Evolutionary conservation across 495 filamentous ascomycete species (phyloP).

Genomic region (Penicillium bovifimosum): DNA sequence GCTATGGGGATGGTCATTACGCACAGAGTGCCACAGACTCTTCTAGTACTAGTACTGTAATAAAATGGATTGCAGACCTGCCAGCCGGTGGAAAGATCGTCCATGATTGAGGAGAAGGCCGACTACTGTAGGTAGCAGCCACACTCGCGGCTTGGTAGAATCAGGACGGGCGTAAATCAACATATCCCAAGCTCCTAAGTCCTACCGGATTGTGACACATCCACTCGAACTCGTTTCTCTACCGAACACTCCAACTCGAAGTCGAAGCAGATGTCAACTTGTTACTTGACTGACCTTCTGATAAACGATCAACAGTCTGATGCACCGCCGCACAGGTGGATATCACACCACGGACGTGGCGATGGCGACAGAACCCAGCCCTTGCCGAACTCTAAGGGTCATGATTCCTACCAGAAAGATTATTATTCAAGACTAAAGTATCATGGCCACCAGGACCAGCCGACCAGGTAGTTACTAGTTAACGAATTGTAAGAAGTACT

Average conservation of each 20-base stretch:
- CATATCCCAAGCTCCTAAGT: background rate
- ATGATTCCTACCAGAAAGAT: no score
- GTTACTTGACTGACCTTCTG: conserved; percentile 29
- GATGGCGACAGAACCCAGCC: conserved; percentile 39
- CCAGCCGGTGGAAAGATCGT: conserved; percentile 37
- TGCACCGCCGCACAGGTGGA: conserved; percentile 26
- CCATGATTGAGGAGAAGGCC: conserved; percentile 39
- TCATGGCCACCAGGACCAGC: no score
- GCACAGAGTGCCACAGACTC: no score
- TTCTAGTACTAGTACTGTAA: no score
- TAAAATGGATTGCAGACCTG: conserved; percentile 4
- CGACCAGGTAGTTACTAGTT: no score
- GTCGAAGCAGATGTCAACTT: no score
- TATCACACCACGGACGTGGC: conserved; percentile 37
- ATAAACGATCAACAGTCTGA: conserved; percentile 32
- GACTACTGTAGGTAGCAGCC: conserved; percentile 11
- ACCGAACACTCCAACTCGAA: conserved; percentile 36
- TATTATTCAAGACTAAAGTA: no score
- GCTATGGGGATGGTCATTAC: conserved; percentile 14
- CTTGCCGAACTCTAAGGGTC: conserved; percentile 32
- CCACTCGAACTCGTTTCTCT: conserved; percentile 32
- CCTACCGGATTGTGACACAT: conserved; percentile 28
- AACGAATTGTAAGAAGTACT: no score
- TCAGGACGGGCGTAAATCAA: background rate
- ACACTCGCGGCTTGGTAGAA: conserved; percentile 24